These are phyloP conservation scores for Hyphopichia buzzinii DNA, from an alignment of 1,139 yeast species.

Conservation along the genomic window DNA sequence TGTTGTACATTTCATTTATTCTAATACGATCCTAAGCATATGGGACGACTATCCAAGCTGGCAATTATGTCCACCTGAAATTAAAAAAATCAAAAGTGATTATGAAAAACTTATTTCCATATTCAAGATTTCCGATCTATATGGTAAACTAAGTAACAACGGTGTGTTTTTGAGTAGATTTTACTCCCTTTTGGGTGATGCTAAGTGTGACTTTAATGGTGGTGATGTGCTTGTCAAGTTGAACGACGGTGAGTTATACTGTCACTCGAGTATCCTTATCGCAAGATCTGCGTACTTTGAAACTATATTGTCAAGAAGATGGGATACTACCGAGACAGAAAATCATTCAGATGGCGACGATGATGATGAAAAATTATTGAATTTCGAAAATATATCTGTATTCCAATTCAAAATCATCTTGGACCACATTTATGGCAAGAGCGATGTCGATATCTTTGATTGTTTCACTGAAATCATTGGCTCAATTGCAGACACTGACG, in stretches of 20 bases:
- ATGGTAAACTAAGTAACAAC: slow-evolving; percentile 11
- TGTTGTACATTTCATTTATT: slow-evolving; percentile 34
- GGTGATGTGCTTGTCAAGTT: slow-evolving; percentile 31
- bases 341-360: slow-evolving; percentile 9
- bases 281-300: slow-evolving; percentile 66
- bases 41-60: slow-evolving; percentile 25
- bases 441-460: slow-evolving; percentile 45
- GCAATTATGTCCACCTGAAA: slow-evolving; percentile 15
- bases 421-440: slow-evolving; percentile 58
- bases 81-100: slow-evolving; percentile 18
- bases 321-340: slow-evolving; percentile 33
- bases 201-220: slow-evolving; percentile 12
- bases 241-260: slow-evolving; percentile 37
- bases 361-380: slow-evolving; percentile 20
- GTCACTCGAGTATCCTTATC: slow-evolving; percentile 52
- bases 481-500: slow-evolving; percentile 25
- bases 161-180: slow-evolving; percentile 8
- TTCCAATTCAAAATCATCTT: slow-evolving; percentile 52
- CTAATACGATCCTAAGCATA: slow-evolving; percentile 23
- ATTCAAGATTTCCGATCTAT: slow-evolving; percentile 11
- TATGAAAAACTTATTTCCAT: slow-evolving; percentile 18
- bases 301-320: slow-evolving; percentile 52
- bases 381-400: slow-evolving; percentile 43
- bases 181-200: slow-evolving; percentile 10
- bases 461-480: slow-evolving; percentile 19